Evolutionary conservation across 2,329 filamentous ascomycete species (phyloP).

Genomic region (Zymoseptoria brevis): DNA sequence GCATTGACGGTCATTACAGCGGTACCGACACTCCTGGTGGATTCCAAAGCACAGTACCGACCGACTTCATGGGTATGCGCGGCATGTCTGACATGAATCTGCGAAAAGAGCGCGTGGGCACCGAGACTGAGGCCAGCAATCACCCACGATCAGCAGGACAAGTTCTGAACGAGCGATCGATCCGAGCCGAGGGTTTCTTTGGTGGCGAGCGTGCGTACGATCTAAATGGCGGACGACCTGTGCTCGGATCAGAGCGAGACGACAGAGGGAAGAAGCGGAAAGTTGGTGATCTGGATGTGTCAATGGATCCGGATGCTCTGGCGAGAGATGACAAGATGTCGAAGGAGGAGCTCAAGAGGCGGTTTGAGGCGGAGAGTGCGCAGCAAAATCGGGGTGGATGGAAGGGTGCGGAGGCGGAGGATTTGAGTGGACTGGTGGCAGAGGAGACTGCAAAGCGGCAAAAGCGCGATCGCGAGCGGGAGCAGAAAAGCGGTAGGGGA

Average conservation of each 20-base stretch:
- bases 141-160: constrained; percentile 75
- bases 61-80: constrained; percentile 68
- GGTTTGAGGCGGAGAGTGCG: constrained; percentile 66
- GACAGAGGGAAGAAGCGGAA: constrained; percentile 77
- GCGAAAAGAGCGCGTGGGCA: constrained; percentile 75
- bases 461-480: constrained; percentile 74
- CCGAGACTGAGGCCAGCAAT: constrained; percentile 74
- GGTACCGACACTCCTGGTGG: constrained; percentile 76
- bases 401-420: constrained; percentile 68
- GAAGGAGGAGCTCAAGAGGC: constrained; percentile 72
- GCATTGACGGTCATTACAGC: constrained; percentile 56
- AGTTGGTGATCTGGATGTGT: constrained; percentile 88
- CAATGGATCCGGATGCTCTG: constrained; percentile 77
- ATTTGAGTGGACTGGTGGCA: constrained; percentile 91
- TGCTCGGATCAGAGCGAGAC: constrained; percentile 73
- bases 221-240: constrained; percentile 58
- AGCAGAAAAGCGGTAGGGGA: constrained; percentile 45
- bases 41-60: constrained; percentile 69
- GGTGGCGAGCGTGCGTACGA: constrained; percentile 92
- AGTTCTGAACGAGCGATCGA: constrained; percentile 80
- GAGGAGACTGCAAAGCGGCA: constrained; percentile 84
- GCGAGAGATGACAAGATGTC: constrained; percentile 66
- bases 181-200: constrained; percentile 86
- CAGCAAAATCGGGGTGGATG: constrained; percentile 53
- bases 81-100: constrained; percentile 83